These are phyloP conservation scores for Lentinus polychrous DNA, from an alignment of 1,284 basidiomycete species.

Conservation along the genomic window DNA sequence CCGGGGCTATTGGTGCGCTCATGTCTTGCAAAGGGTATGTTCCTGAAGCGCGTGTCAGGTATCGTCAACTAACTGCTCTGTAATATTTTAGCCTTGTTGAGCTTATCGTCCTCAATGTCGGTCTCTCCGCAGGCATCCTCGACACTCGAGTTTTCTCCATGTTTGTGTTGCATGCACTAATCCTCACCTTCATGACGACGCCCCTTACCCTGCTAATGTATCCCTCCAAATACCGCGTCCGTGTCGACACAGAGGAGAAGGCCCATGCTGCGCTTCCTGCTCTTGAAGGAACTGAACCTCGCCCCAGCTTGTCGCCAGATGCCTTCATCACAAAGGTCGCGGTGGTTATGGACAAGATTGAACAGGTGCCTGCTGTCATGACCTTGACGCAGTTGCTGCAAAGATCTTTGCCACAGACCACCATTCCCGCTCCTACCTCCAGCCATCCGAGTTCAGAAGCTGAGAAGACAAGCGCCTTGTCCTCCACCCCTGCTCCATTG, in stretches of 20 bases:
- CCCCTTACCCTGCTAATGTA: slow-evolving; percentile 77
- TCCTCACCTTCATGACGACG: slow-evolving; percentile 83
- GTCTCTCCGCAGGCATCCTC: slow-evolving; percentile 74
- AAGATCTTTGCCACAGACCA: slow-evolving; percentile 13
- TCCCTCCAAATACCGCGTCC: slow-evolving; percentile 42
- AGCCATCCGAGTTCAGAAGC: not conserved
- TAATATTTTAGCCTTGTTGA: slow-evolving; percentile 60
- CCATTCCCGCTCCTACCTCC: slow-evolving; percentile 4
- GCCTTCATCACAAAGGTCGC: slow-evolving; percentile 56
- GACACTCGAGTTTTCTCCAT: slow-evolving; percentile 72
- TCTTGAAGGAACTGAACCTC: not conserved
- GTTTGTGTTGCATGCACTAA: slow-evolving; percentile 85
- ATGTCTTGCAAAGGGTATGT: slow-evolving; percentile 92
- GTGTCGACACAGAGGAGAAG: slow-evolving; percentile 4
- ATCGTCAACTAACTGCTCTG: not conserved
- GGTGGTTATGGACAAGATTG: slow-evolving; percentile 80
- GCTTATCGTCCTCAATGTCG: slow-evolving; percentile 91
- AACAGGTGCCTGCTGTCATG: slow-evolving; percentile 74
- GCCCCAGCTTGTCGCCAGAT: slow-evolving; percentile 21
- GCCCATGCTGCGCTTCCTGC: not conserved
- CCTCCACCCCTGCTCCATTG: too few species aligned
- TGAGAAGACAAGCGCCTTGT: not conserved
- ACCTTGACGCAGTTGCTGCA: slow-evolving; percentile 56
- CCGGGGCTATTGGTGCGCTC: slow-evolving; percentile 80
- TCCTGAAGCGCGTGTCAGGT: not conserved